Conservation (phyloP, 2,329 filamentous ascomycete species). For the Aulographum hederae region DNA sequence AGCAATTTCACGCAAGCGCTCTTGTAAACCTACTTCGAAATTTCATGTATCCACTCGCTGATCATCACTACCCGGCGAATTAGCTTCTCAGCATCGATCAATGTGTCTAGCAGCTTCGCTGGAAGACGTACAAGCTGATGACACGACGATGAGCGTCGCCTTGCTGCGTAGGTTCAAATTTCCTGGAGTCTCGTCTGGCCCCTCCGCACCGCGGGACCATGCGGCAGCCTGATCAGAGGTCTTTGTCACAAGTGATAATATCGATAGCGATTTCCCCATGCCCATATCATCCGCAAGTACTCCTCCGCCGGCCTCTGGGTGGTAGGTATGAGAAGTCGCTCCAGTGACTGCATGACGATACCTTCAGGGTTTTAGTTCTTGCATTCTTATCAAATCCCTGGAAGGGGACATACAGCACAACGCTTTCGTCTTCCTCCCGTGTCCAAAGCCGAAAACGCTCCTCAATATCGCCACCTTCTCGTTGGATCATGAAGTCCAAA, state of each 20-base stretch:
- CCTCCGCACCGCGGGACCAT: slow-evolving; percentile 30
- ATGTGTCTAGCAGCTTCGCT: no score
- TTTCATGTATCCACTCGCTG: slow-evolving; percentile 22
- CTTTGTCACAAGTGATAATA: slow-evolving; percentile 29
- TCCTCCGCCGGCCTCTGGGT: slow-evolving; percentile 19
- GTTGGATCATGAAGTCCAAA: background rate
- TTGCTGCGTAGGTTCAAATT: slow-evolving; percentile 14
- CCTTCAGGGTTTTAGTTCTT: no score
- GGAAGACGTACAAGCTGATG: slow-evolving; percentile 19
- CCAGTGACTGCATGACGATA: background rate
- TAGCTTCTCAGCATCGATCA: no score
- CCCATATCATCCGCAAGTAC: slow-evolving; percentile 46
- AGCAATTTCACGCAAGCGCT: no score
- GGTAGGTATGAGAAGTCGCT: background rate
- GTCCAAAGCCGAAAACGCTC: background rate
- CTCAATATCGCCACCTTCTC: background rate
- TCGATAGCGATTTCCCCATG: slow-evolving; percentile 37
- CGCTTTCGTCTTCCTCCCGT: no score
- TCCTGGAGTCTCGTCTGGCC: no score
- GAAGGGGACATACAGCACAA: no score
- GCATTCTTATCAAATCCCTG: no score
- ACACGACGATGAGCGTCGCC: slow-evolving; percentile 25
- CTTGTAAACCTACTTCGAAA: slow-evolving; percentile 14
- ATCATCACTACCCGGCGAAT: no score
- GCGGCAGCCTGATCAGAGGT: slow-evolving; percentile 18